Evolutionary conservation across 176 grass and related monocot genomes (phyloP).

Genomic region (Eleusine indica): DNA sequence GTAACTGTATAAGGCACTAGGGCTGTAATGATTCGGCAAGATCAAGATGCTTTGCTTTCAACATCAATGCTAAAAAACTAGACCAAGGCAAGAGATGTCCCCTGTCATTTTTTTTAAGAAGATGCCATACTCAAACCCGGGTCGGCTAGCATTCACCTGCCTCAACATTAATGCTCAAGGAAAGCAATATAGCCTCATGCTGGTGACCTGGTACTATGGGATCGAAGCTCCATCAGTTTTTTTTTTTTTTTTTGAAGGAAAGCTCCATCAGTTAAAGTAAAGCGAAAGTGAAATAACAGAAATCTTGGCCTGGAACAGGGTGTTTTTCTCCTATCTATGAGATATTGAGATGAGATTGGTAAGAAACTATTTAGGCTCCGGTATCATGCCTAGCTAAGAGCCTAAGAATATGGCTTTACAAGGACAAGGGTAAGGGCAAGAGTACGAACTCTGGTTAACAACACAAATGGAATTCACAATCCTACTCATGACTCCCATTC

Average conservation of each 20-base stretch:
- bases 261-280: neutral
- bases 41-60: neutral
- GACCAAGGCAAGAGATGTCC: too few species aligned
- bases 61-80: neutral
- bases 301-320: neutral
- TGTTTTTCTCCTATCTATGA: neutral
- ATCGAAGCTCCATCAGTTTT: neutral
- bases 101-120: too few species aligned
- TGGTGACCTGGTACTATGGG: neutral
- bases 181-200: conserved; percentile 3
- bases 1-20: neutral
- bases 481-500: neutral
- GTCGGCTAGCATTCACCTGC: too few species aligned
- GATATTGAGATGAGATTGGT: neutral
- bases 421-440: neutral
- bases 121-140: too few species aligned
- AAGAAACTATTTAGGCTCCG: neutral
- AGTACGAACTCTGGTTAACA: neutral
- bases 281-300: neutral
- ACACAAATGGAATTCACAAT: neutral
- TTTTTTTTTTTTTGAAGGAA: too few species aligned
- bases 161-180: neutral
- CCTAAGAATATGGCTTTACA: too few species aligned
- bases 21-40: neutral
- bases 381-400: neutral